Base-by-base conservation (phyloP, 1,284 basidiomycete species). In the Phaffia rhodozyma region DNA sequence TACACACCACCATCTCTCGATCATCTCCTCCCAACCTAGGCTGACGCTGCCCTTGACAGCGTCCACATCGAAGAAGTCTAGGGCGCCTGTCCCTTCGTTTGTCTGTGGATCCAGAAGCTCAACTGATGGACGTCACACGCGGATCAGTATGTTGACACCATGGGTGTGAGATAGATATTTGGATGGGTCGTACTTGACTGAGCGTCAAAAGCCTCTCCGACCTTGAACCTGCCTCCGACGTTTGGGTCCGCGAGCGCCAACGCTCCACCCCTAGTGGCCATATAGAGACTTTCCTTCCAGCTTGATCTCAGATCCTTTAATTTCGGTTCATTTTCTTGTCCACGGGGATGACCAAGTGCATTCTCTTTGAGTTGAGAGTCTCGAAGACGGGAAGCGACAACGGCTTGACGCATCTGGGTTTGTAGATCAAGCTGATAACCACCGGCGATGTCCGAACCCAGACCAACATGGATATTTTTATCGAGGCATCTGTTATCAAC, bases 1-100 rank as follows among this genome's bases (percentile, higher is more conserved):
- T 53, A 86, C 72, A 69, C 86, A 88, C 87, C 88, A 91, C 89
- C 89, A 91, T 71, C 86, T 88, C 73, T 91, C 89, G 30, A 91
- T 70, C 72, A 82, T 77, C 60, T 86, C 84, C 60, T 78, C 71
- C 38, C 79, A 78, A 51, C 82, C 71, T 53, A 62, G 32, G 67
- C 66, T 58, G 67, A 61, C 56, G 68, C 64, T 30, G 62, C 61
- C 25, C 75, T 73, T n/a, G 75, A 69, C 30, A 21, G 60, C 38
- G 3, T 66, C 62, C 3, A 72, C 55, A 63, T 82, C 82, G 68
- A 91, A 84, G 69, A 87, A 83, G 70, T 89, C 86, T 5, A 89
- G 77, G 4, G 79, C 75, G 0, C 86, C 86, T 2, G 83, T 72
- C 3, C 84, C 85, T 5, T 66, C 54, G 16, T 74, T 71, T 2